Evolutionary conservation across 73 alveolate species (phyloP), one percentile per base, ranked within the genome.

Genomic region (Blepharisma stoltei): DNA sequence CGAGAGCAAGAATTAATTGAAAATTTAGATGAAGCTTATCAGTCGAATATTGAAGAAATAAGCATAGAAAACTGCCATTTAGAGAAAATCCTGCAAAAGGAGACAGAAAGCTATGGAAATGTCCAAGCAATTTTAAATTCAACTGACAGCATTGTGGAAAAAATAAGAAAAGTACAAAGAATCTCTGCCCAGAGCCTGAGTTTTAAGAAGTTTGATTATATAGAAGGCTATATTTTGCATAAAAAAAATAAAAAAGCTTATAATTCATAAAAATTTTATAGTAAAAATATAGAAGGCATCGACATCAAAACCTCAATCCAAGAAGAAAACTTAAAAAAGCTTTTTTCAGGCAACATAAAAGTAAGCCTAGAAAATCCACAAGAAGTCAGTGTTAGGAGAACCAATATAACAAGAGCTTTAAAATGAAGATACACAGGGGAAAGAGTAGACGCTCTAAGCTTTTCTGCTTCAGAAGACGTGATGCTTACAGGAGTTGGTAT

Each of bases 351-450:
- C 23, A 14, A 20, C 23, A 52, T 52, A 14, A 52, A 52, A 52
- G 66, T 52, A 52, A 14, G 66, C 4, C 4, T 52, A 20, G 66
- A 20, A 52, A 52, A 52, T 52, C 66, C 66, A 52, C 27, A 11
- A 14, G 66, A 52, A 20, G 66, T 52, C 23, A 52, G n/a, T 11
- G 66, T 52, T 14, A 52, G 66, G 23, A 52, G 66, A 20, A 52
- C 66, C 23, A 11, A 52, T 52, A 52, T 52, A 52, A 52, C 66
- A 14, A 11, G 66, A 52, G 66, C 66, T 52, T 52, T 52, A 20
- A 52, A 52, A 20, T 52, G 66, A 20, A 11, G 66, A 11, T 52
- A 52, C 23, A 52, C 66, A 52, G 66, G 66, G 23, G 66, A 52
- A 52, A 52, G 23, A 52, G 23, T 52, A 14, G 66, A 52, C 23